These are phyloP conservation scores for Thyridium curvatum DNA, from an alignment of 2,329 filamentous ascomycete species.

Conservation along the genomic window DNA sequence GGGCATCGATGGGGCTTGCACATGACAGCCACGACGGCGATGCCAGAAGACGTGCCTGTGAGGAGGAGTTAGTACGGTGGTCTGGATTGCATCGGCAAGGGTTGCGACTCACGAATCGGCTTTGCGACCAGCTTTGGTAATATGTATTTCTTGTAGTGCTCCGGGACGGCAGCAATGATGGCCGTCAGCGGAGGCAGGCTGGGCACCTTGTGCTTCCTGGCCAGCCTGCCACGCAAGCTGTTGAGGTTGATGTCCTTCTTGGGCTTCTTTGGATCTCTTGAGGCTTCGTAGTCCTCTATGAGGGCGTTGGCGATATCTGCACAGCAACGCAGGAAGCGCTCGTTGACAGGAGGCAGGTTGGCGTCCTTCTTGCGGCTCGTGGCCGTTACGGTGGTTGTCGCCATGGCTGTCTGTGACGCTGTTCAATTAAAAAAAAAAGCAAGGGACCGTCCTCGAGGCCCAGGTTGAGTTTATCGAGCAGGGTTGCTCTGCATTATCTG, in stretches of 20 bases:
- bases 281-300: conserved; percentile 87
- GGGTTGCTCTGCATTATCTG: too few species aligned
- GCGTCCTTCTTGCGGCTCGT: conserved; percentile 65
- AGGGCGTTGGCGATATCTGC: conserved; percentile 91
- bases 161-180: conserved; percentile 97
- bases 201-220: conserved; percentile 87
- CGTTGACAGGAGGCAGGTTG: conserved; percentile 84
- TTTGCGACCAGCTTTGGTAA: conserved; percentile 94
- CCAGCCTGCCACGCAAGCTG: conserved; percentile 73
- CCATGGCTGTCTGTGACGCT: too few species aligned
- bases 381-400: conserved; percentile 41
- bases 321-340: conserved; percentile 88
- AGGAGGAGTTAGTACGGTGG: conserved; percentile 4
- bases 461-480: too few species aligned
- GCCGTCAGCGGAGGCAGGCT: conserved; percentile 88
- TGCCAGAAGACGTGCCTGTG: conserved; percentile 83
- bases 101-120: conserved; percentile 64
- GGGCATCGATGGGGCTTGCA: conserved; percentile 98
- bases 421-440: too few species aligned
- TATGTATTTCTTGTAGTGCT: conserved; percentile 99
- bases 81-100: too few species aligned
- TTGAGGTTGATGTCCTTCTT: conserved; percentile 92
- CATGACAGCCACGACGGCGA: conserved; percentile 98
- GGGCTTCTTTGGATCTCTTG: conserved; percentile 64
- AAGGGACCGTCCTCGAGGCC: too few species aligned